Evolutionary conservation across 1,284 basidiomycete species (phyloP).

Genomic region (Sanghuangporus baumii): DNA sequence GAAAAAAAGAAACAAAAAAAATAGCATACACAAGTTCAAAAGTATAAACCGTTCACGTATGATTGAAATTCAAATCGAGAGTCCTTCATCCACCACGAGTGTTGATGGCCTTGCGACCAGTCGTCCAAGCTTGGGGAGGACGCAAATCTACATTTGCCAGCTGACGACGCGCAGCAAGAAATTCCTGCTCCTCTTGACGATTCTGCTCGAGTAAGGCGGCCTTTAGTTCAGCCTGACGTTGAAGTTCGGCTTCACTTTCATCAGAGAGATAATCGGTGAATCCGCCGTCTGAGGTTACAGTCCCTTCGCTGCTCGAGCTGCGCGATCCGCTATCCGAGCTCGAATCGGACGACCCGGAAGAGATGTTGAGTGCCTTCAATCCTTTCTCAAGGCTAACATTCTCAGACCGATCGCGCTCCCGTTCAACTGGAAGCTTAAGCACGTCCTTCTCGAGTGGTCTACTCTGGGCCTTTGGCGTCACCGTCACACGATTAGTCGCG

Average conservation of each 20-base stretch:
- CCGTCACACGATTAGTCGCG: conserved; percentile 10
- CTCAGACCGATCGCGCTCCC: conserved; percentile 9
- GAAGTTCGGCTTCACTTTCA: conserved; percentile 76
- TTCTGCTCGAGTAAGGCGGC: conserved; percentile 72
- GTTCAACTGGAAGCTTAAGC: background rate
- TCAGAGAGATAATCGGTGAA: conserved; percentile 83
- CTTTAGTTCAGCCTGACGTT: conserved; percentile 71
- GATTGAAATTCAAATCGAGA: background rate
- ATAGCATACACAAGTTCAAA: background rate
- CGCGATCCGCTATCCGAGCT: conserved; percentile 48
- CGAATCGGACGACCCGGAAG: conserved; percentile 9
- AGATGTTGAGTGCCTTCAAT: conserved; percentile 8
- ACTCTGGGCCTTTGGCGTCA: background rate
- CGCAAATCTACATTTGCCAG: conserved; percentile 65
- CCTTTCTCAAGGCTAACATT: conserved; percentile 10
- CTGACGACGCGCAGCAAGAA: conserved; percentile 69
- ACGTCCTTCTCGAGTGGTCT: background rate
- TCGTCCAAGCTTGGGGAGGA: conserved; percentile 68
- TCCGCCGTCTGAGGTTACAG: conserved; percentile 73
- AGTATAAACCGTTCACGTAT: background rate
- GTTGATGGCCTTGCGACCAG: conserved; percentile 38
- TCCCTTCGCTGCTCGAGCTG: conserved; percentile 41
- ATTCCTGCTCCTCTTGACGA: conserved; percentile 72
- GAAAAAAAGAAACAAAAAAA: background rate
- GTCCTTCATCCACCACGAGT: conserved; percentile 50